These are phyloP conservation scores for Cladosporium sp. DNA, from an alignment of 2,329 filamentous ascomycete genomes.

Conservation along the genomic window DNA sequence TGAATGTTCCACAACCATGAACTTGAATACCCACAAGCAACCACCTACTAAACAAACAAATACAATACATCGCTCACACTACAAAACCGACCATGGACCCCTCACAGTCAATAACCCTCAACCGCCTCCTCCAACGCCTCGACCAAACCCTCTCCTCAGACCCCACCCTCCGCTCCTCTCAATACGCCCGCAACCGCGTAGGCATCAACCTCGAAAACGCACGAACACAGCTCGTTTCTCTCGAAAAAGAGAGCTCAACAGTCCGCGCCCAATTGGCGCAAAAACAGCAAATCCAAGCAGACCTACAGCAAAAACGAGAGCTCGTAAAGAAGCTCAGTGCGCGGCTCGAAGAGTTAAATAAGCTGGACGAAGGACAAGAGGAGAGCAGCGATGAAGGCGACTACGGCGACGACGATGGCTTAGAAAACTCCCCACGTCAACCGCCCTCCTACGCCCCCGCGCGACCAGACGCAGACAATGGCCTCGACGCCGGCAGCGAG, in stretches of 20 bases:
- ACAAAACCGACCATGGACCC: constrained; percentile 30
- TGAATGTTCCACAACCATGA: not conserved
- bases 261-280: constrained; percentile 51
- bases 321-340: constrained; percentile 63
- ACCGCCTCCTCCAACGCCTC: constrained; percentile 61
- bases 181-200: constrained; percentile 62
- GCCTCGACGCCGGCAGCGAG: constrained; percentile 23
- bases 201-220: constrained; percentile 67
- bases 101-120: constrained; percentile 40
- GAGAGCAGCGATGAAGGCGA: constrained; percentile 39
- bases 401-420: constrained; percentile 38
- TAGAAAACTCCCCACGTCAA: constrained; percentile 31
- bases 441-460: constrained; percentile 40
- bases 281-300: constrained; percentile 58
- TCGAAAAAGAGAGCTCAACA: constrained; percentile 62
- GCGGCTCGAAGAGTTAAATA: constrained; percentile 63
- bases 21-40: not conserved
- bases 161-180: constrained; percentile 40
- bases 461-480: constrained; percentile 25
- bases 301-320: constrained; percentile 62
- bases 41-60: not conserved
- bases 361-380: constrained; percentile 40
- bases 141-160: constrained; percentile 62
- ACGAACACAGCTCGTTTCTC: constrained; percentile 61
- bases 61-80: not conserved